phyloP scores from a whole-genome alignment of 345 rosid genomes.

The Ceriops decandra region DNA sequence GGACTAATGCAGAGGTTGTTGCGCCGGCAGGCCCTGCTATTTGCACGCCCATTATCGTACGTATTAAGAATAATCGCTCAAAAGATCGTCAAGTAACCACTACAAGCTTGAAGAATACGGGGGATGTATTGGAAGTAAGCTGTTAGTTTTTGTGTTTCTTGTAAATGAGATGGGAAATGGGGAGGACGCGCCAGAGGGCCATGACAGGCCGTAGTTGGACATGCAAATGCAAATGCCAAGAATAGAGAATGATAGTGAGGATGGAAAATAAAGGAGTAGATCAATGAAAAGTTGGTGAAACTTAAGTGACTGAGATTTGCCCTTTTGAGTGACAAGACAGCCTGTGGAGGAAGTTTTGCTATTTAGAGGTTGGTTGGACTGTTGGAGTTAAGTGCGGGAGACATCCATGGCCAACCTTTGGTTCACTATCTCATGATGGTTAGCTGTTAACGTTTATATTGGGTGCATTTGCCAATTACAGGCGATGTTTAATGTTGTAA shows the following conservation, averaged over 20 bases:
- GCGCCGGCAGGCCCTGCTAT: slow-evolving; percentile 23
- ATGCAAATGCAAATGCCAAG: background rate
- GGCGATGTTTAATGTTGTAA: background rate
- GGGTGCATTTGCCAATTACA: background rate
- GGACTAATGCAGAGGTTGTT: background rate
- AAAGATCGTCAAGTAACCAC: background rate
- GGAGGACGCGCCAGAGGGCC: background rate
- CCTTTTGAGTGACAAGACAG: background rate
- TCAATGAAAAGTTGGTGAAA: background rate
- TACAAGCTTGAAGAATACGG: background rate
- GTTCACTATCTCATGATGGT: background rate
- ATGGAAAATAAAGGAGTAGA: background rate
- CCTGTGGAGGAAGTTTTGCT: no score
- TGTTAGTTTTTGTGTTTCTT: background rate
- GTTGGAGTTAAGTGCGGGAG: slow-evolving; percentile 9
- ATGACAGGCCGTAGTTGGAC: background rate
- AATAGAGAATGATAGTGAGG: background rate
- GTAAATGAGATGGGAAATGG: background rate
- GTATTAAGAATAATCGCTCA: background rate
- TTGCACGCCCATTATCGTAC: slow-evolving; percentile 23
- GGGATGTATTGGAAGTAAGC: background rate
- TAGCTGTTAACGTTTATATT: background rate
- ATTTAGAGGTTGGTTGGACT: slow-evolving; percentile 2
- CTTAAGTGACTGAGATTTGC: background rate
- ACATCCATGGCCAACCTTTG: slow-evolving; percentile 14